These are phyloP conservation scores for Cicer bijugum DNA, from an alignment of 306 rosid species.

Conservation along the genomic window DNA sequence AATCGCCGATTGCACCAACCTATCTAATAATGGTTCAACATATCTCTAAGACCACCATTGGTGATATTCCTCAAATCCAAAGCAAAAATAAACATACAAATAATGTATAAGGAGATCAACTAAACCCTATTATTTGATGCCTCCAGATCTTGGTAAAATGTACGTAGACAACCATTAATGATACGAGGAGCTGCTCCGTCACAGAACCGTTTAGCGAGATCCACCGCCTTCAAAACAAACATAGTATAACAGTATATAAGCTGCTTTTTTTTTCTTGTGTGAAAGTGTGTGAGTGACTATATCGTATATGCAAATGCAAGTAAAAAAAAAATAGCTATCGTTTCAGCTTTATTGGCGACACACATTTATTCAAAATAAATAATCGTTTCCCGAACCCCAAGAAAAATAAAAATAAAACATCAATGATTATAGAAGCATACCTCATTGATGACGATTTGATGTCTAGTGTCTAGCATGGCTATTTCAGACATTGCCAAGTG, in stretches of 20 bases:
- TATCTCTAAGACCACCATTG: conserved; percentile 9
- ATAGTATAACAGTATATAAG: neutral
- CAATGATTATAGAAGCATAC: conserved; percentile 43
- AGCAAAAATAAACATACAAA: conserved; percentile 18
- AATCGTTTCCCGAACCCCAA: neutral
- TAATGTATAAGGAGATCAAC: conserved; percentile 32
- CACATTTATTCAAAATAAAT: neutral
- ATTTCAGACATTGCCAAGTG: conserved; percentile 95
- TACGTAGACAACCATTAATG: conserved; percentile 89
- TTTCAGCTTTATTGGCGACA: neutral
- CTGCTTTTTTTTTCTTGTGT: neutral
- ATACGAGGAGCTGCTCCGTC: conserved; percentile 94
- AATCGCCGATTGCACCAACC: neutral
- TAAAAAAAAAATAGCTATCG: neutral
- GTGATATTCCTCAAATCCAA: conserved; percentile 23
- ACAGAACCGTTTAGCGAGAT: conserved; percentile 93
- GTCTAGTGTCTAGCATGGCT: conserved; percentile 66
- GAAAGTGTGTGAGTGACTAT: conserved; percentile 1
- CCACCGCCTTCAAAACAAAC: conserved; percentile 74
- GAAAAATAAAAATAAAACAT: neutral
- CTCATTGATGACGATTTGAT: conserved; percentile 90
- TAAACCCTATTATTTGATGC: conserved; percentile 38
- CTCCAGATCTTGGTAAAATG: conserved; percentile 59
- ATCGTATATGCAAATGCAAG: neutral
- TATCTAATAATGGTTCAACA: conserved; percentile 3